These are phyloP conservation scores for Pleodorina starrii DNA, from an alignment of 139 green algal species.

Conservation along the genomic window DNA sequence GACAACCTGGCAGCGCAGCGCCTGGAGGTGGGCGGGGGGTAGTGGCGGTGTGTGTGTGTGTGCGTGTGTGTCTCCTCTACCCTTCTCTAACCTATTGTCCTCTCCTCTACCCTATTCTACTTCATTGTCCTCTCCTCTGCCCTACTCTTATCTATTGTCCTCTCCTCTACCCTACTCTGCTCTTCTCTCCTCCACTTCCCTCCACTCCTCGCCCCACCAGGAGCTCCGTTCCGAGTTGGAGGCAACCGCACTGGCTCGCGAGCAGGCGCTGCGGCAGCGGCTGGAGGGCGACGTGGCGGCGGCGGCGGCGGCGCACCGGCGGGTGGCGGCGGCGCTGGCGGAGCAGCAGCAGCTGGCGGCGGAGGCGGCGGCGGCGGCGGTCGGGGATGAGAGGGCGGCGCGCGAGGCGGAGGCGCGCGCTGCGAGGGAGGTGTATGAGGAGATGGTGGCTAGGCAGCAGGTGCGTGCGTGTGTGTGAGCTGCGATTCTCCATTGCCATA, in stretches of 20 bases:
- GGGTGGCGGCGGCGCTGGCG: slow-evolving; percentile 6
- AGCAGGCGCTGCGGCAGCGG: background rate
- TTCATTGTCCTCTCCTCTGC: too few relatives aligned
- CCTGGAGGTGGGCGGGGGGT: background rate
- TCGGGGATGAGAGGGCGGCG: background rate
- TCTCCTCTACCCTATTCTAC: too few relatives aligned
- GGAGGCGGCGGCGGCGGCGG: background rate
- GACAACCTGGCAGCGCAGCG: slow-evolving; percentile 7
- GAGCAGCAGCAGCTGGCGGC: background rate
- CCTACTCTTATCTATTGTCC: background rate
- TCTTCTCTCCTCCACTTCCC: too few relatives aligned
- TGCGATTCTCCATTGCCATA: too few relatives aligned
- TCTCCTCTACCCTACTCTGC: too few relatives aligned
- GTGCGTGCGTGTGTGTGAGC: background rate
- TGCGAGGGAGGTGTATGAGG: background rate
- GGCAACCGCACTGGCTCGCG: background rate
- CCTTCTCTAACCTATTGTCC: too few relatives aligned
- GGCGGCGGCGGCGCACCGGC: background rate
- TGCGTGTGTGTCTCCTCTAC: too few relatives aligned
- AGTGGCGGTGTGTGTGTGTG: too few relatives aligned
- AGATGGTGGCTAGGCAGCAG: slow-evolving; percentile 1
- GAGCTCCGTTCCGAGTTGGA: background rate
- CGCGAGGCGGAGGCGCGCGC: background rate
- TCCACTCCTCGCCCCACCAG: background rate
- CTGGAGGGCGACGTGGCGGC: background rate